Evolutionary conservation across 176 grass and related monocot species (phyloP).

Genomic region (Thinopyrum elongatum): DNA sequence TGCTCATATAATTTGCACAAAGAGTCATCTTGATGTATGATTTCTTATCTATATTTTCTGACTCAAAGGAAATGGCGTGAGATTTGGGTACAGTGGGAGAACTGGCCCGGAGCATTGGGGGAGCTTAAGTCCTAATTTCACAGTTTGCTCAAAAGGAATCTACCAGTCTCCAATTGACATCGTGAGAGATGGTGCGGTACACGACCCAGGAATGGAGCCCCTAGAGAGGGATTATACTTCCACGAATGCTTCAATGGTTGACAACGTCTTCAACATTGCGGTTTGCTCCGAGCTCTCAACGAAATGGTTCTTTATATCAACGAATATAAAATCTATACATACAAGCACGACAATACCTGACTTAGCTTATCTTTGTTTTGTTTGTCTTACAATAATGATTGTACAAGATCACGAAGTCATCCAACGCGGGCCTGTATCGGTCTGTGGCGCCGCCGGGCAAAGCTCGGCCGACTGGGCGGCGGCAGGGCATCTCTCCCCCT

Average conservation of each 20-base stretch:
- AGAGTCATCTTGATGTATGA: background rate
- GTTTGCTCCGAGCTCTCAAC: conserved; percentile 49
- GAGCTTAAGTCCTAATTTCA: conserved; percentile 57
- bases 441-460: no score
- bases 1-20: background rate
- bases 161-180: conserved; percentile 80
- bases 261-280: conserved; percentile 69
- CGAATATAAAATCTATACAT: background rate
- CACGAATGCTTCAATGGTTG: conserved; percentile 60
- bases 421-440: no score
- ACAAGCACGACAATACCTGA: background rate
- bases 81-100: conserved; percentile 62
- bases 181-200: conserved; percentile 31
- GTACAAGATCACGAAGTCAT: no score
- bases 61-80: conserved; percentile 29
- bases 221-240: conserved; percentile 61
- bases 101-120: conserved; percentile 67
- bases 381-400: background rate
- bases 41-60: background rate
- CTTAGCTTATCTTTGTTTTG: background rate
- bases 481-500: no score
- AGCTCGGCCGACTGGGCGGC: no score
- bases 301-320: background rate
- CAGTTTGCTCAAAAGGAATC: conserved; percentile 65
- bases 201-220: conserved; percentile 46